A percentile compares a stretch with the other conserved stretches of the same genome.
Evolutionary conservation across 2,329 filamentous ascomycete genomes (phyloP).

Genomic region (Botryotinia calthae): DNA sequence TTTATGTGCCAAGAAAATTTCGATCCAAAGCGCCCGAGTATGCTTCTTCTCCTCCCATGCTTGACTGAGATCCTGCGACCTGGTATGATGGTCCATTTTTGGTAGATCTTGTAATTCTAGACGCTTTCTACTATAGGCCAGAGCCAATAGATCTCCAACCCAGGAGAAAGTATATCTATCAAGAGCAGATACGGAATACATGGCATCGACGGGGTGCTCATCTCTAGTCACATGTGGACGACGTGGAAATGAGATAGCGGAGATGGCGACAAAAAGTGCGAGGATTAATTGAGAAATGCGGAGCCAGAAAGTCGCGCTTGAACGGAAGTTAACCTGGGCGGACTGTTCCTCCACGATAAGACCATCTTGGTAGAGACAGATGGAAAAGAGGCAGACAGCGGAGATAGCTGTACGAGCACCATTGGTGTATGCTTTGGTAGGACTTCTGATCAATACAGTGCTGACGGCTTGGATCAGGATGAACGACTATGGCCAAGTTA

Average conservation of each 20-base stretch:
- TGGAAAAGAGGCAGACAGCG: constrained; percentile 44
- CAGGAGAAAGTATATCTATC: constrained; percentile 65
- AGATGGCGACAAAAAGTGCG: constrained; percentile 46
- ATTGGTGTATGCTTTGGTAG: constrained; percentile 52
- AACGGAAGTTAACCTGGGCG: constrained; percentile 19
- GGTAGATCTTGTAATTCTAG: constrained; percentile 63
- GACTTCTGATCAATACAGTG: constrained; percentile 49
- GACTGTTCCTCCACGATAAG: constrained; percentile 38
- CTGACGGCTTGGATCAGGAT: constrained; percentile 52
- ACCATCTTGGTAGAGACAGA: constrained; percentile 48
- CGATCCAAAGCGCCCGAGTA: constrained; percentile 56
- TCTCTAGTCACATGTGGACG: constrained; percentile 64
- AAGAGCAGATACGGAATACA: constrained; percentile 60
- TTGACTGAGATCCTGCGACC: constrained; percentile 49
- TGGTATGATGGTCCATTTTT: constrained; percentile 54
- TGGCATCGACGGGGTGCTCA: constrained; percentile 59
- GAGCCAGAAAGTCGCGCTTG: constrained; percentile 43
- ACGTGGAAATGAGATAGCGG: constrained; percentile 58
- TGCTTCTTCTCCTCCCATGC: constrained; percentile 51
- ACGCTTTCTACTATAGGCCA: constrained; percentile 56
- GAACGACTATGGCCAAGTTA: constrained; percentile 44
- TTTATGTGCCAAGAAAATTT: constrained; percentile 58
- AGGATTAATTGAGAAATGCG: constrained; percentile 49
- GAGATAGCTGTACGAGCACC: constrained; percentile 54
- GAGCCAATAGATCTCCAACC: constrained; percentile 53